phyloP scores from a whole-genome alignment of 805 yeast species.

The Candida glaebosa region DNA sequence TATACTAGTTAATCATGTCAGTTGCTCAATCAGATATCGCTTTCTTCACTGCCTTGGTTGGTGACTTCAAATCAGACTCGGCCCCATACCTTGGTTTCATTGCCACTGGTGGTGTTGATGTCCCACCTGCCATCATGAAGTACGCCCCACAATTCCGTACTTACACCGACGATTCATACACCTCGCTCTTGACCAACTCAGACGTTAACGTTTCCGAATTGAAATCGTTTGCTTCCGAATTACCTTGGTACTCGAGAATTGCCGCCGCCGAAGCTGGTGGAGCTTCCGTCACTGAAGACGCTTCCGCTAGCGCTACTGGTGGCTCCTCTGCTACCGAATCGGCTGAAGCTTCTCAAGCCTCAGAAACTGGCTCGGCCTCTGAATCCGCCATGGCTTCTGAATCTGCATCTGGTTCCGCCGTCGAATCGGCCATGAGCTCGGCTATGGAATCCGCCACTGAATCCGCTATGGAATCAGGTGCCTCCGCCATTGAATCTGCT shows the following conservation, averaged over 20 bases:
- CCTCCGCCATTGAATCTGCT: constrained; percentile 3
- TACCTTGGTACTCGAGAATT: constrained; percentile 36
- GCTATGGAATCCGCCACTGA: too few species aligned
- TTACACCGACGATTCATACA: constrained; percentile 35
- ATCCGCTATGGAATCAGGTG: constrained; percentile 1
- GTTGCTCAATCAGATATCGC: constrained; percentile 18
- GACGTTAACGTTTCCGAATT: constrained; percentile 20
- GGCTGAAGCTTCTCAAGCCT: constrained; percentile 4
- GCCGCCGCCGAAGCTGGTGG: constrained; percentile 12
- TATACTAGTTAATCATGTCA: constrained; percentile 5
- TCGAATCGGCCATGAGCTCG: constrained; percentile 3
- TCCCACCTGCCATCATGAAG: constrained; percentile 25
- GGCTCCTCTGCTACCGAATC: not conserved
- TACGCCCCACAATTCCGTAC: constrained; percentile 28
- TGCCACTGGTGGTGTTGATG: constrained; percentile 19
- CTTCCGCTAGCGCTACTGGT: constrained; percentile 4
- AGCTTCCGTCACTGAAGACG: constrained; percentile 8
- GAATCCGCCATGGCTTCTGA: not conserved
- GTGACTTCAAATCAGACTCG: constrained; percentile 26
- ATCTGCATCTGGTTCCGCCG: too few species aligned
- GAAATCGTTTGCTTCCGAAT: constrained; percentile 29
- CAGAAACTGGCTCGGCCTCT: constrained; percentile 7
- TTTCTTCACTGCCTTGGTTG: constrained; percentile 35
- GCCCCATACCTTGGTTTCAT: constrained; percentile 24
- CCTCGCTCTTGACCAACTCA: constrained; percentile 29